These are phyloP conservation scores for Polytolypa hystricis DNA, from an alignment of 2,329 filamentous ascomycete species.

Conservation along the genomic window DNA sequence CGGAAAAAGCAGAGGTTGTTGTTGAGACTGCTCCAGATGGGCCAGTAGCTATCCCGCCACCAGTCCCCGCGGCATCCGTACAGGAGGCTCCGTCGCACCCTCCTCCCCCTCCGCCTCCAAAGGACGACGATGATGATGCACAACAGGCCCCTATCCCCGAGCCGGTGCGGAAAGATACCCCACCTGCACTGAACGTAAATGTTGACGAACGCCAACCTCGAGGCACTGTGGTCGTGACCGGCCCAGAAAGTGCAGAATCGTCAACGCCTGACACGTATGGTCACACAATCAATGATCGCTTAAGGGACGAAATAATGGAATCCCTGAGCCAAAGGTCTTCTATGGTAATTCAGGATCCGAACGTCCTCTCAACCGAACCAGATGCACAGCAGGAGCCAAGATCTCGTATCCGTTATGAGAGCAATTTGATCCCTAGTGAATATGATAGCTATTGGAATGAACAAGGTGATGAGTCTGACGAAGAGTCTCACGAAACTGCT, in stretches of 20 bases:
- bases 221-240: constrained; percentile 2
- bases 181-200: constrained; percentile 1
- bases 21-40: no score
- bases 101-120: constrained; percentile 25
- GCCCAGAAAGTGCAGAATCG: constrained; percentile 25
- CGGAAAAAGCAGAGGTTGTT: no score
- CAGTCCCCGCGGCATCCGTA: no score
- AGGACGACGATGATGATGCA: constrained; percentile 17
- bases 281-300: constrained; percentile 31
- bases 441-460: constrained; percentile 30
- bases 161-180: constrained; percentile 10
- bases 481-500: not conserved
- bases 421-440: constrained; percentile 23
- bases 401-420: constrained; percentile 17
- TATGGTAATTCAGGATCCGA: not conserved
- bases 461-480: not conserved
- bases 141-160: constrained; percentile 11
- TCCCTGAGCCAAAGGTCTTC: constrained; percentile 28
- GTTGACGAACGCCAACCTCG: not conserved
- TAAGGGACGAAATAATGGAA: constrained; percentile 39
- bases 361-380: constrained; percentile 7
- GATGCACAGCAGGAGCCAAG: constrained; percentile 6
- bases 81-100: constrained; percentile 5
- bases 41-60: no score
- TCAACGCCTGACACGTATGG: constrained; percentile 26